Evolutionary conservation across 768 basidiomycete species (phyloP).

Genomic region (Suillus decipiens): DNA sequence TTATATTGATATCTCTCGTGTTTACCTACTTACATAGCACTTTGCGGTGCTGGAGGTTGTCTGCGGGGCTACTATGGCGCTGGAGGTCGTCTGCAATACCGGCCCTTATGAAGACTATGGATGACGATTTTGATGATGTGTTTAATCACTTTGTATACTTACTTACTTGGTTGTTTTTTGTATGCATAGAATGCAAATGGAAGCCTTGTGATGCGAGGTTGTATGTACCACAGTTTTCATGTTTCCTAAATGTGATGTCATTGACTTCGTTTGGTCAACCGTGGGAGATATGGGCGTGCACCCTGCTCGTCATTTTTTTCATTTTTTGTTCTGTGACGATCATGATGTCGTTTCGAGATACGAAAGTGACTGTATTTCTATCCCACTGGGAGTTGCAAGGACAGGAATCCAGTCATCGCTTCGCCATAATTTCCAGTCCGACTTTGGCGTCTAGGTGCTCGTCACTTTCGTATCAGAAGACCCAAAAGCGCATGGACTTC

Average conservation of each 20-base stretch:
- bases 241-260: neutral
- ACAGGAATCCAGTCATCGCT: neutral
- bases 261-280: neutral
- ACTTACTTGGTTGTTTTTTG: neutral
- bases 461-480: neutral
- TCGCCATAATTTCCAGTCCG: neutral
- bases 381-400: too few species aligned
- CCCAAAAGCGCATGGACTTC: neutral
- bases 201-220: neutral
- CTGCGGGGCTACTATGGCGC: neutral
- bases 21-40: neutral
- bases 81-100: neutral
- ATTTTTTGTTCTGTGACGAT: neutral
- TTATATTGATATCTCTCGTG: neutral
- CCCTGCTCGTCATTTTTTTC: neutral
- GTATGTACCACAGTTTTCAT: neutral
- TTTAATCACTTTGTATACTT: neutral
- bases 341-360: neutral
- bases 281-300: neutral
- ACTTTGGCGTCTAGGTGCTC: neutral
- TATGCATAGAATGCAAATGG: neutral
- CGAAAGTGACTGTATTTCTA: neutral
- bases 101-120: neutral
- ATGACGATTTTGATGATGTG: neutral
- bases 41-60: constrained; percentile 1